These are phyloP conservation scores for Bruguiera parviflora DNA, from an alignment of 345 rosid species.

Conservation along the genomic window DNA sequence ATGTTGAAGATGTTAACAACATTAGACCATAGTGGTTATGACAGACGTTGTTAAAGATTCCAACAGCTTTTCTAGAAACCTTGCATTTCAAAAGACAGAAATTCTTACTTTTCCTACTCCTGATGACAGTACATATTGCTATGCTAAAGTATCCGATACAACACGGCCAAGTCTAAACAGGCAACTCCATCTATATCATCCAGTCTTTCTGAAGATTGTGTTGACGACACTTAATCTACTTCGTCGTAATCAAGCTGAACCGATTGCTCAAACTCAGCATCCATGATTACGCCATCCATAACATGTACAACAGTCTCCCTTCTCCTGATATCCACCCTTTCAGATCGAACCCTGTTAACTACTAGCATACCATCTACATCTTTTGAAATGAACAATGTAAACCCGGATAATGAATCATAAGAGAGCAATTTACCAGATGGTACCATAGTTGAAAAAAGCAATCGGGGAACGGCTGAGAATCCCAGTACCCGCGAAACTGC, in stretches of 20 bases:
- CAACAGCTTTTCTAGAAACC: too few relatives aligned
- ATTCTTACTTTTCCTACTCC: too few relatives aligned
- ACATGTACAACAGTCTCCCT: slow-evolving; percentile 48
- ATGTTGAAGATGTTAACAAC: too few relatives aligned
- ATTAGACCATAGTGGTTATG: too few relatives aligned
- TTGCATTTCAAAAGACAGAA: too few relatives aligned
- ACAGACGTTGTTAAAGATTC: too few relatives aligned
- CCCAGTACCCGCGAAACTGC: slow-evolving; percentile 60
- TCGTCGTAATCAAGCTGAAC: slow-evolving; percentile 41
- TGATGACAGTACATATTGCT: too few relatives aligned
- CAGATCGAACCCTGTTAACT: slow-evolving; percentile 56
- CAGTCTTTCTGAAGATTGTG: not conserved
- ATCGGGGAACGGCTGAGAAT: slow-evolving; percentile 66
- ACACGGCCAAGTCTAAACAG: too few relatives aligned
- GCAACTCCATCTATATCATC: not conserved
- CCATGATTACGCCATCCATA: slow-evolving; percentile 83
- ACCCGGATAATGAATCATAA: slow-evolving; percentile 70
- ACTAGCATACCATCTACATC: slow-evolving; percentile 41
- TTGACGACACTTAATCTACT: slow-evolving; percentile 16
- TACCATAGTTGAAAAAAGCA: slow-evolving; percentile 31
- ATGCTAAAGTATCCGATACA: too few relatives aligned
- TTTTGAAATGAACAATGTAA: slow-evolving; percentile 39
- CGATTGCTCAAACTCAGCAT: slow-evolving; percentile 72
- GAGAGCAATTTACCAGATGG: slow-evolving; percentile 32
- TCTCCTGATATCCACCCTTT: slow-evolving; percentile 45